A percentile compares a stretch with the other conserved stretches of the same genome.
Evolutionary conservation across 169 alveolate species (phyloP).

Genomic region (Eimeria falciformis): DNA sequence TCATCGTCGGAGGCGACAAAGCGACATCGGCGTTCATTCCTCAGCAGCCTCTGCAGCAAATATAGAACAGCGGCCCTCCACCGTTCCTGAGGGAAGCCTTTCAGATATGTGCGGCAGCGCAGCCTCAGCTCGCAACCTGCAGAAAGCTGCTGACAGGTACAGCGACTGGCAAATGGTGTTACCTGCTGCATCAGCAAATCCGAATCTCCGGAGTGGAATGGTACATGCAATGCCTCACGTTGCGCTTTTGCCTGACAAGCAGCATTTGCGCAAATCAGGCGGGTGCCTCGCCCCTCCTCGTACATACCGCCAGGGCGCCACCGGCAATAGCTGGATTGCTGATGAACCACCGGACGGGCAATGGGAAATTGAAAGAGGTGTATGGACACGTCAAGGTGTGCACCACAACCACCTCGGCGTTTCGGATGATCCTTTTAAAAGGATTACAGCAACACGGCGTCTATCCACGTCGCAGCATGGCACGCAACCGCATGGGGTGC

Average conservation of each 20-base stretch:
- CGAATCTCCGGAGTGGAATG: too few species aligned
- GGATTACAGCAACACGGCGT: slow-evolving; percentile 44
- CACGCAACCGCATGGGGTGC: neutral
- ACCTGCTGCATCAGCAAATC: too few species aligned
- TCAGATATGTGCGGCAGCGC: neutral
- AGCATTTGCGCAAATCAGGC: neutral
- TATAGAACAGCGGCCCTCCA: neutral
- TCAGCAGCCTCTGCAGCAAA: neutral
- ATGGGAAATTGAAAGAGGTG: slow-evolving; percentile 68
- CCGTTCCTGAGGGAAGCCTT: neutral
- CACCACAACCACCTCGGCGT: slow-evolving; percentile 33
- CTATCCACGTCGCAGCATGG: slow-evolving; percentile 26
- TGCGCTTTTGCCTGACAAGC: too few species aligned
- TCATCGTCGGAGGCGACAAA: slow-evolving; percentile 70
- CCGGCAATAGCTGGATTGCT: slow-evolving; percentile 35
- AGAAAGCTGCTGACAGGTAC: neutral
- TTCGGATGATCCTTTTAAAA: slow-evolving; percentile 29
- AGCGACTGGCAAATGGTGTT: too few species aligned
- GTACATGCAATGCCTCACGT: too few species aligned
- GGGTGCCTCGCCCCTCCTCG: neutral
- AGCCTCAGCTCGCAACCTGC: neutral
- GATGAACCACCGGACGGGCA: slow-evolving; percentile 43
- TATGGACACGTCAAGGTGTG: slow-evolving; percentile 60
- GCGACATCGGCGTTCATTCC: slow-evolving; percentile 10
- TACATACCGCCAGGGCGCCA: neutral